A percentile compares a stretch with the other conserved stretches of the same genome.
phyloP scores from a whole-genome alignment of 2,329 filamentous ascomycete genomes.

The Aureobasidium uvarum region DNA sequence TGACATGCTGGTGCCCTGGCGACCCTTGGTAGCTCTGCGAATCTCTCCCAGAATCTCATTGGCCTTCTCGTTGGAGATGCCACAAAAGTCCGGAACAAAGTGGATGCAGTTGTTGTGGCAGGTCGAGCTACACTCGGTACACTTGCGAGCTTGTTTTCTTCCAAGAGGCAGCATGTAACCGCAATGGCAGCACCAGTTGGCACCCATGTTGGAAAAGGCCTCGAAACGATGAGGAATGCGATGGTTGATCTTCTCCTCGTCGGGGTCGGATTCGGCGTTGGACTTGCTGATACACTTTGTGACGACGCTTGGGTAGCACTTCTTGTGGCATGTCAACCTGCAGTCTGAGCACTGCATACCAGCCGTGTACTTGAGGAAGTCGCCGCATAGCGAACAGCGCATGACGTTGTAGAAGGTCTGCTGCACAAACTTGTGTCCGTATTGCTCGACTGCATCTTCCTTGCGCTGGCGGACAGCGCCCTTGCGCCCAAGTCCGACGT shows the following conservation, averaged over 20 bases:
- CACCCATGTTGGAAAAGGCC: slow-evolving; percentile 94
- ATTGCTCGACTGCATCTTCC: slow-evolving; percentile 97
- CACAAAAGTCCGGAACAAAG: slow-evolving; percentile 96
- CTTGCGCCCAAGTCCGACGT: slow-evolving; percentile 88
- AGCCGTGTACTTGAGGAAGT: slow-evolving; percentile 97
- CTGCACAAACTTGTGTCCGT: slow-evolving; percentile 97
- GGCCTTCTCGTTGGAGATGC: slow-evolving; percentile 97
- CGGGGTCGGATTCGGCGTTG: slow-evolving; percentile 95
- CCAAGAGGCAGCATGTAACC: slow-evolving; percentile 94
- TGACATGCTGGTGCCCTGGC: slow-evolving; percentile 58
- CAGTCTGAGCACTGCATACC: slow-evolving; percentile 99
- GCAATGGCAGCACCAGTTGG: slow-evolving; percentile 99
- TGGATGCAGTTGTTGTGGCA: slow-evolving; percentile 90
- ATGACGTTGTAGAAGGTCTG: slow-evolving; percentile 99
- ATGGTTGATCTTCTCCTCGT: slow-evolving; percentile 99
- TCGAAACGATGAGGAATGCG: slow-evolving; percentile 97
- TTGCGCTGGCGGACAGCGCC: slow-evolving; percentile 96
- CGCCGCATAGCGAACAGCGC: slow-evolving; percentile 95
- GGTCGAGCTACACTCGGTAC: slow-evolving; percentile 89
- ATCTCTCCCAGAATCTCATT: slow-evolving; percentile 91
- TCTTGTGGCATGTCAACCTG: slow-evolving; percentile 99
- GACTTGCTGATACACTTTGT: slow-evolving; percentile 99
- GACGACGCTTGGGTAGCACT: slow-evolving; percentile 94
- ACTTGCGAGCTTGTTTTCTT: slow-evolving; percentile 92
- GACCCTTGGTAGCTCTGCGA: slow-evolving; percentile 68